phyloP scores from a whole-genome alignment of 352 stramenopile species.

The Phytopythium helicoides region DNA sequence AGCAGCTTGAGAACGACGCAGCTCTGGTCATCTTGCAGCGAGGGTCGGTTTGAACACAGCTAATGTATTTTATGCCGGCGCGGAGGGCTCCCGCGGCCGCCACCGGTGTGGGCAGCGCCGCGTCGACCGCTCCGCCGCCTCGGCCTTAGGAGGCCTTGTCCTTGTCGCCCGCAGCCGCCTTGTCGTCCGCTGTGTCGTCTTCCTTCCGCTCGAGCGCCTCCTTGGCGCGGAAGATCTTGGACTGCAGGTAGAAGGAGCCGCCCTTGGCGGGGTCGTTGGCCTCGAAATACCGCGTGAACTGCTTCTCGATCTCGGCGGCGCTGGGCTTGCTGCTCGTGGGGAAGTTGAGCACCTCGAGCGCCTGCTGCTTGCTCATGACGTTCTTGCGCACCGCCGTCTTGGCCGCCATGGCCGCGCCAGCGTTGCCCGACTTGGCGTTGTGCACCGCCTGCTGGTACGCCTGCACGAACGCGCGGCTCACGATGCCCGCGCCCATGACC shows the following conservation, averaged over 20 bases:
- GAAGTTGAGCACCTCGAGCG: conserved; percentile 85
- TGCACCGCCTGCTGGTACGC: conserved; percentile 87
- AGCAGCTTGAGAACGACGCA: too few species aligned
- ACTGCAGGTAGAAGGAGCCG: conserved; percentile 92
- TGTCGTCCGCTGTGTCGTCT: conserved; percentile 18
- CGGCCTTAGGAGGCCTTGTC: too few species aligned
- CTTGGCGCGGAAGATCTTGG: conserved; percentile 91
- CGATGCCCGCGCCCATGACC: conserved; percentile 77
- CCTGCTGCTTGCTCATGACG: conserved; percentile 70
- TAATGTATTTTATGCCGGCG: too few species aligned
- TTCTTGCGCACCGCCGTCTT: conserved; percentile 74
- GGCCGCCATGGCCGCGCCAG: conserved; percentile 52
- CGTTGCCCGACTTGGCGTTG: conserved; percentile 81
- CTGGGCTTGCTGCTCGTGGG: conserved; percentile 37
- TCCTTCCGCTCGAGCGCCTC: conserved; percentile 74
- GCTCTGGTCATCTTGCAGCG: too few species aligned
- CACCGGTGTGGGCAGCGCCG: too few species aligned
- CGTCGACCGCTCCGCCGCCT: too few species aligned
- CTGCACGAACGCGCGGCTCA: conserved; percentile 86
- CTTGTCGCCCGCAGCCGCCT: conserved; percentile 11
- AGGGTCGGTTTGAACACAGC: too few species aligned
- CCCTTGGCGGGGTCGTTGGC: conserved; percentile 89
- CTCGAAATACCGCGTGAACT: conserved; percentile 87
- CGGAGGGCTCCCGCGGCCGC: too few species aligned
- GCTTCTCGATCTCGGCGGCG: conserved; percentile 71